These are phyloP conservation scores for Linnemannia elongata DNA, from an alignment of 192 early-diverging fungal genomes.

Conservation along the genomic window DNA sequence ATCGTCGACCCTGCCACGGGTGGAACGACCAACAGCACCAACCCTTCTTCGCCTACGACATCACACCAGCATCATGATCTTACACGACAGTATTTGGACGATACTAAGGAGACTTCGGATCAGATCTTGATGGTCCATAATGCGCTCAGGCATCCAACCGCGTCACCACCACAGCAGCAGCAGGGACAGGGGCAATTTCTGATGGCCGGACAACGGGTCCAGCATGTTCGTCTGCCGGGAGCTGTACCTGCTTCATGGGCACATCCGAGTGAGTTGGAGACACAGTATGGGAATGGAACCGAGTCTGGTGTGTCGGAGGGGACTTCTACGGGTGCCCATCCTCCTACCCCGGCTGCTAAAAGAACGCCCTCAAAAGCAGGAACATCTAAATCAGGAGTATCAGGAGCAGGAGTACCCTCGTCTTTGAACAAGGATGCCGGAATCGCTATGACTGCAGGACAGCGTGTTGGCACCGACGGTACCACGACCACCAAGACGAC, in stretches of 20 bases:
- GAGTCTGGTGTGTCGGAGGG: background rate
- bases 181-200: background rate
- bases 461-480: background rate
- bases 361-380: background rate
- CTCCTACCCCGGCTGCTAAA: background rate
- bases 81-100: background rate
- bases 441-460: background rate
- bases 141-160: background rate
- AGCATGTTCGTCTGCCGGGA: background rate
- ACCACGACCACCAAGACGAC: background rate
- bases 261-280: background rate
- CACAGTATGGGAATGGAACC: background rate
- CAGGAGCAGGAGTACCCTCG: background rate
- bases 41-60: background rate
- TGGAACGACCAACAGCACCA: constrained; percentile 5
- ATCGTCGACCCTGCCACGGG: background rate
- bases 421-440: background rate
- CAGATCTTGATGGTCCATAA: constrained; percentile 1
- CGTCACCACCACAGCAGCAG: background rate
- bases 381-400: background rate
- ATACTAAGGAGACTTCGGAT: background rate
- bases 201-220: background rate
- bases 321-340: background rate
- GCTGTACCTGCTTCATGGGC: background rate
- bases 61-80: background rate